Evolutionary conservation across 129 eudicot genomes (phyloP), one percentile per base, ranked within the genome.

Genomic region (Ambrosia artemisiifolia): DNA sequence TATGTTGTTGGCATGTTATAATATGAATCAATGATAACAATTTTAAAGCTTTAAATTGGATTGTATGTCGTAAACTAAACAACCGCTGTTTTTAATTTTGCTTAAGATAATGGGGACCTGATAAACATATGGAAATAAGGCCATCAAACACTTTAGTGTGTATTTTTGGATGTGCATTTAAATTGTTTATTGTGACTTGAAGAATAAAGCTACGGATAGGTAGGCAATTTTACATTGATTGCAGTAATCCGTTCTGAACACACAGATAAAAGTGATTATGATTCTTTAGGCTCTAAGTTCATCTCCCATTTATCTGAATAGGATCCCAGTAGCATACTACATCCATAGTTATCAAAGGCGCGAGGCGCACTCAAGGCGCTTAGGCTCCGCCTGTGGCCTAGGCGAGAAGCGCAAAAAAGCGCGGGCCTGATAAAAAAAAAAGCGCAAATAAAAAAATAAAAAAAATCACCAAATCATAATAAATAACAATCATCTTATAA

Each of bases 31-130:
- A 69, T 65, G 32, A 66, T 63, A 28, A 13, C 75, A 18, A 2
- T 69, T 50, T 63, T 33, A 43, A 70, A 74, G 38, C 63, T 80
- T 40, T 65, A 55, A 19, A 78, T 44, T 30, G 46, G 67, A 7
- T 32, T 44, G 68, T 44, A 33, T 44, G 43, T 8, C 20, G 2
- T 57, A 47, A 51, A 38, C 30, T 65, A 14, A 19, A 50, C 36
- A 74, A 62, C 65, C 35, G 33, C 68, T 19, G 56, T 51, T 80
- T 70, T 40, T 46, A 48, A 17, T 72, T 6, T 40, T 73, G 53
- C 32, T 60, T 20, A 33, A 60, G 57, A 36, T 18, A 49, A 6
- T 20, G 53, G 19, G 11, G 2, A 54, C 6, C 65, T 36, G 11
- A 36, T 32, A 38, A 36, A 53, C 36, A 2, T 44, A 38, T 30